A percentile compares a stretch with the other conserved stretches of the same genome.
Evolutionary conservation across 169 alveolate genomes (phyloP).

Genomic region (Toxoplasma gondii): DNA sequence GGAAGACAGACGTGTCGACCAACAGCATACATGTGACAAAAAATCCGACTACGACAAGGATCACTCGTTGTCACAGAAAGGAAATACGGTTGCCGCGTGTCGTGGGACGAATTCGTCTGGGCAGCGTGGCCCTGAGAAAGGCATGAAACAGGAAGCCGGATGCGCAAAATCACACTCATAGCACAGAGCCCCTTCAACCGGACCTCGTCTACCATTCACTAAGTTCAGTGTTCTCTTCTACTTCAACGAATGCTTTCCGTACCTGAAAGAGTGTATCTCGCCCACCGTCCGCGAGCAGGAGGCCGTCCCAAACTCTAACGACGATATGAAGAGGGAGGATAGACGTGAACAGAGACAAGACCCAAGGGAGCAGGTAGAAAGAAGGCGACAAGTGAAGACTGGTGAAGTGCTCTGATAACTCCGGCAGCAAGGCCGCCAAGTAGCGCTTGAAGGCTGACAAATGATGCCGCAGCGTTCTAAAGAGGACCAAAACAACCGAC

Average conservation of each 20-base stretch:
- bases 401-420: neutral
- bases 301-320: constrained; percentile 23
- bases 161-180: neutral
- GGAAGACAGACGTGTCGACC: too few species aligned
- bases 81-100: neutral
- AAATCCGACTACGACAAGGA: neutral
- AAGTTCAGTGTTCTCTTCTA: neutral
- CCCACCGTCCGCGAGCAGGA: constrained; percentile 3
- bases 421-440: constrained; percentile 21
- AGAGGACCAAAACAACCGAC: neutral
- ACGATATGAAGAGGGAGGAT: constrained; percentile 21
- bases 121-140: too few species aligned
- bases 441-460: neutral
- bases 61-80: neutral
- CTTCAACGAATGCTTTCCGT: neutral
- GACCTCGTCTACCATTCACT: neutral
- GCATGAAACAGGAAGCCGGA: neutral
- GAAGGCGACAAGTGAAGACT: neutral
- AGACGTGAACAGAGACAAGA: neutral
- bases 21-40: neutral
- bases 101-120: too few species aligned
- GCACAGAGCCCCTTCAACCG: neutral
- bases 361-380: constrained; percentile 5
- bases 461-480: constrained; percentile 22
- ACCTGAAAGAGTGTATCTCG: neutral